Evolutionary conservation across 2,329 filamentous ascomycete genomes (phyloP).

Genomic region (Corinectria fuckeliana): DNA sequence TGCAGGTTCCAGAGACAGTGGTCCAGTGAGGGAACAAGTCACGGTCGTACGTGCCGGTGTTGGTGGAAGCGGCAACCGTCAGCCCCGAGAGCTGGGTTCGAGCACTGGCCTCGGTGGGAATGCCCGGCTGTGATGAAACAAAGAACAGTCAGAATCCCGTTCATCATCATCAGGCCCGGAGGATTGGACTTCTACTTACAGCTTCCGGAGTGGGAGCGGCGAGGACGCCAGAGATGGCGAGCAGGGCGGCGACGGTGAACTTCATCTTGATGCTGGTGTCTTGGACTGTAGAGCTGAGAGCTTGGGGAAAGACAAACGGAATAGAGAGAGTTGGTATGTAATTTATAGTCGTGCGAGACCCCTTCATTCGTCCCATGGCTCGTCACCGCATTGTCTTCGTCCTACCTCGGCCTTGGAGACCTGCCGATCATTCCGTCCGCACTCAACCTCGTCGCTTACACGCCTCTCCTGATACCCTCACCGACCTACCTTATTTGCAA

Average conservation of each 20-base stretch:
- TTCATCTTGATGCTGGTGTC: constrained; percentile 38
- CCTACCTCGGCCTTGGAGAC: background rate
- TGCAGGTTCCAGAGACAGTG: constrained; percentile 69
- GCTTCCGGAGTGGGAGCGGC: constrained; percentile 39
- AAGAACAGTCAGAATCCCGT: background rate
- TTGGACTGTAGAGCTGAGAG: background rate
- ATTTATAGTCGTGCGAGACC: constrained; percentile 3
- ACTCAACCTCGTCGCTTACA: background rate
- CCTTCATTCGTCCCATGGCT: background rate
- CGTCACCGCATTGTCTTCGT: too few relatives aligned
- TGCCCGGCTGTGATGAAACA: constrained; percentile 53
- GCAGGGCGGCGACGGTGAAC: constrained; percentile 36
- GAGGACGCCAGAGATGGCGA: constrained; percentile 38
- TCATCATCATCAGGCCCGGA: background rate
- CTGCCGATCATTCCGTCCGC: background rate
- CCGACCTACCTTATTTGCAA: constrained; percentile 15
- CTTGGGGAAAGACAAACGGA: background rate
- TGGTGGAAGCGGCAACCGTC: constrained; percentile 61
- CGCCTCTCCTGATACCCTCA: constrained; percentile 16
- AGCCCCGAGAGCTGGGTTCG: constrained; percentile 63
- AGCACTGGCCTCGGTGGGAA: constrained; percentile 66
- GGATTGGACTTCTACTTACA: constrained; percentile 26
- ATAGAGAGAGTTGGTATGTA: background rate
- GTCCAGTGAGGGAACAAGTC: constrained; percentile 76
- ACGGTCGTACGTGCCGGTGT: constrained; percentile 66